Conservation (phyloP, 2,329 filamentous ascomycete species). For the Davidsoniella virescens region DNA sequence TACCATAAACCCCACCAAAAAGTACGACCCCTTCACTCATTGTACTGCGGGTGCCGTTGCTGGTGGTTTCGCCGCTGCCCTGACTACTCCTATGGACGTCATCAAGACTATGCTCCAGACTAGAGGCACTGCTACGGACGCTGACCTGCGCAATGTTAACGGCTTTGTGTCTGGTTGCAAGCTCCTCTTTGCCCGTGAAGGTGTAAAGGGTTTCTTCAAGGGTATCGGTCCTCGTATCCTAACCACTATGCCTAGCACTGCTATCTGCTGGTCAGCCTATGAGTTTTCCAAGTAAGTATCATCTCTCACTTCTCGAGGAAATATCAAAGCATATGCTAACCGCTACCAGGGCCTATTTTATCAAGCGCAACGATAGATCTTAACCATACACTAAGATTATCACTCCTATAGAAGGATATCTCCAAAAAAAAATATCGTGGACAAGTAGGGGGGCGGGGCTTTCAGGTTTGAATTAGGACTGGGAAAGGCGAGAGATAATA, state of each 20-base stretch:
- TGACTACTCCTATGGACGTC: constrained; percentile 93
- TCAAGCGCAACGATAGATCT: constrained; percentile 32
- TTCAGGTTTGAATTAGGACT: too few species aligned
- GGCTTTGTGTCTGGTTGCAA: constrained; percentile 64
- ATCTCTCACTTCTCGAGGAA: not conserved
- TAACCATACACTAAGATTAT: constrained; percentile 16
- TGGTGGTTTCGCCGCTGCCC: constrained; percentile 79
- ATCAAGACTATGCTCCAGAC: constrained; percentile 97
- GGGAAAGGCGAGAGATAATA: too few species aligned
- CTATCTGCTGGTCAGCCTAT: constrained; percentile 90
- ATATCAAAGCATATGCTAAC: constrained; percentile 5
- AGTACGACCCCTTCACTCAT: constrained; percentile 86
- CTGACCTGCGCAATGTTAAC: constrained; percentile 70
- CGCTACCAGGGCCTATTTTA: constrained; percentile 39
- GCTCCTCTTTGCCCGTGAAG: constrained; percentile 71
- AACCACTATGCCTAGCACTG: constrained; percentile 95
- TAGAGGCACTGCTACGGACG: constrained; percentile 64
- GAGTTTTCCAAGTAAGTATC: constrained; percentile 48
- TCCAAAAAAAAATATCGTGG: too few species aligned
- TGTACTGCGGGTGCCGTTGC: constrained; percentile 84
- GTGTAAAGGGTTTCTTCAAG: constrained; percentile 77
- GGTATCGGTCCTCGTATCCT: constrained; percentile 81
- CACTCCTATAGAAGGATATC: too few species aligned
- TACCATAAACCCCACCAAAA: constrained; percentile 68
- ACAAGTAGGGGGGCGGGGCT: not conserved